A percentile compares a stretch with the other conserved stretches of the same genome.
phyloP scores from a whole-genome alignment of 2,329 filamentous ascomycete genomes.

The Paecilomyces sp. region DNA sequence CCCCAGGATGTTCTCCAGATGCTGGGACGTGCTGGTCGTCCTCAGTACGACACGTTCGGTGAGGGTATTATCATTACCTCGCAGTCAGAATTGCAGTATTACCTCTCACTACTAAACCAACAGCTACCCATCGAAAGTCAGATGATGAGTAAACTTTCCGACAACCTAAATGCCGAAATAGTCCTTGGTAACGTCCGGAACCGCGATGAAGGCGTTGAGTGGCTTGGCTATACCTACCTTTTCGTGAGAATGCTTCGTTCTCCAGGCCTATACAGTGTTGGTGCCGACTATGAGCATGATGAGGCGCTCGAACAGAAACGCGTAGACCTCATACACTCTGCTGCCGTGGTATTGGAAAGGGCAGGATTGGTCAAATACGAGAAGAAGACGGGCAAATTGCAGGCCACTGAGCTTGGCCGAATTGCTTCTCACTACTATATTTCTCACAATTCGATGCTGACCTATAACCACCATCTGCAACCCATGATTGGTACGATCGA shows the following conservation, averaged over 20 bases:
- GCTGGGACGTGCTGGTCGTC: conserved; percentile 92
- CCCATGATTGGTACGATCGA: conserved; percentile 90
- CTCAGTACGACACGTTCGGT: conserved; percentile 95
- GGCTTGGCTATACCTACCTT: conserved; percentile 96
- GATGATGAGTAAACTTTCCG: conserved; percentile 82
- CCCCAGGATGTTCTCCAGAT: conserved; percentile 98
- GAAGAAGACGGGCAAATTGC: conserved; percentile 80
- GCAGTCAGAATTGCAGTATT: conserved; percentile 92
- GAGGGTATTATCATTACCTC: conserved; percentile 99
- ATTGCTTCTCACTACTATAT: conserved; percentile 99
- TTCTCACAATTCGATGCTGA: conserved; percentile 90
- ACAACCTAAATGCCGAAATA: conserved; percentile 94
- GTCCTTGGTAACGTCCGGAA: conserved; percentile 88
- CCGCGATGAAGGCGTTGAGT: conserved; percentile 95
- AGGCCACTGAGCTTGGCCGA: conserved; percentile 86
- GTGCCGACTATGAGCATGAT: conserved; percentile 90
- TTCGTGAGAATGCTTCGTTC: conserved; percentile 97
- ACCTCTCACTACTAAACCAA: conserved; percentile 91
- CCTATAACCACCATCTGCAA: conserved; percentile 92
- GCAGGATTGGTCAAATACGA: conserved; percentile 91
- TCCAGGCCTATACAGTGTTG: conserved; percentile 89
- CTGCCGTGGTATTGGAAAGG: conserved; percentile 77
- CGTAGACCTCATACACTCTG: conserved; percentile 94
- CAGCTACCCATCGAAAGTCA: conserved; percentile 97
- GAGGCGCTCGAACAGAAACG: conserved; percentile 89